These are phyloP conservation scores for Starmera stellimalicola DNA, from an alignment of 1,139 yeast genomes.

Conservation along the genomic window DNA sequence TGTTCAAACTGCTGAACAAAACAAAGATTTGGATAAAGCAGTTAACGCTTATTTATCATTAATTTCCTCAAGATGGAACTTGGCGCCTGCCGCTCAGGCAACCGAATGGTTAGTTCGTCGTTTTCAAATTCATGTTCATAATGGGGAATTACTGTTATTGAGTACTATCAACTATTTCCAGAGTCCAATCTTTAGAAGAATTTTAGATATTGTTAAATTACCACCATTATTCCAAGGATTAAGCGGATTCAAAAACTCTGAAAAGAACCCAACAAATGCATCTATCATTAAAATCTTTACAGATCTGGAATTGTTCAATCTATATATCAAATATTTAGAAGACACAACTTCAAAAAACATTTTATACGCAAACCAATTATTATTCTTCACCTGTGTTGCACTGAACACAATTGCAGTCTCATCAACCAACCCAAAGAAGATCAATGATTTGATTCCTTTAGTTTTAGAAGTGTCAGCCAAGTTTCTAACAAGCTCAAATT, in stretches of 20 bases:
- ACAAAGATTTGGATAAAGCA: slow-evolving; percentile 63
- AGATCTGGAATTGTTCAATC: slow-evolving; percentile 57
- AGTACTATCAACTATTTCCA: slow-evolving; percentile 72
- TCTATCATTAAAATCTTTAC: slow-evolving; percentile 67
- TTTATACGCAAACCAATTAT: slow-evolving; percentile 61
- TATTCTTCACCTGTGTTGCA: slow-evolving; percentile 74
- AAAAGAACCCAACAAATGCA: slow-evolving; percentile 55
- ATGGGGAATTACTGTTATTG: slow-evolving; percentile 61
- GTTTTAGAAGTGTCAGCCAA: slow-evolving; percentile 50
- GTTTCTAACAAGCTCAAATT: slow-evolving; percentile 37
- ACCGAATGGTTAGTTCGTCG: slow-evolving; percentile 94
- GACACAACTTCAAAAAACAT: slow-evolving; percentile 45
- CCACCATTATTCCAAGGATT: slow-evolving; percentile 77
- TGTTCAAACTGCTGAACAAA: slow-evolving; percentile 69
- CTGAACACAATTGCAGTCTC: slow-evolving; percentile 49
- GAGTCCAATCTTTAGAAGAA: slow-evolving; percentile 61
- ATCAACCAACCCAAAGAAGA: slow-evolving; percentile 29
- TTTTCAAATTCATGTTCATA: slow-evolving; percentile 77
- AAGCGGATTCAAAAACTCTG: slow-evolving; percentile 53
- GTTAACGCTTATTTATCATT: slow-evolving; percentile 66
- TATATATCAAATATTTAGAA: slow-evolving; percentile 52
- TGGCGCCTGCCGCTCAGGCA: slow-evolving; percentile 72
- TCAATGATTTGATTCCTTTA: slow-evolving; percentile 37
- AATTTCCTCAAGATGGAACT: slow-evolving; percentile 53
- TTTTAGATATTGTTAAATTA: slow-evolving; percentile 59